These are phyloP conservation scores for Xylariaceae sp. DNA, from an alignment of 2,329 filamentous ascomycete genomes.

Conservation along the genomic window DNA sequence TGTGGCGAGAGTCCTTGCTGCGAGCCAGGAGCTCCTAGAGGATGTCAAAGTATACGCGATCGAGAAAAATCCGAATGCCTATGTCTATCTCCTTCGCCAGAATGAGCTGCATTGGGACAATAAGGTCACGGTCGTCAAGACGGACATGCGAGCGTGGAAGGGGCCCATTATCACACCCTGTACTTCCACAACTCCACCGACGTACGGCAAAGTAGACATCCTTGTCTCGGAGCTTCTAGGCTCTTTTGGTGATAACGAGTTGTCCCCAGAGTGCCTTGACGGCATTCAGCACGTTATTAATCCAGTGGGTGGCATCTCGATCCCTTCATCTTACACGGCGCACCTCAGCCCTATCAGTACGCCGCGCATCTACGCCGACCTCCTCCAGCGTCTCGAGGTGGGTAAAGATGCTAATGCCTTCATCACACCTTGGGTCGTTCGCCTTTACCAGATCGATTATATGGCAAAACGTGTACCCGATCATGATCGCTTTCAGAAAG, in stretches of 20 bases:
- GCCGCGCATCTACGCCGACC: conserved; percentile 79
- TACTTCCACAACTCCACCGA: conserved; percentile 38
- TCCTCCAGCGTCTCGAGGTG: conserved; percentile 54
- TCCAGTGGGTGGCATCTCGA: conserved; percentile 79
- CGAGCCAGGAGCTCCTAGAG: conserved; percentile 71
- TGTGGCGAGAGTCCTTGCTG: conserved; percentile 79
- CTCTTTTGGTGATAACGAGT: conserved; percentile 94
- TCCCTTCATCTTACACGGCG: conserved; percentile 88
- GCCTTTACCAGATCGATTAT: conserved; percentile 85
- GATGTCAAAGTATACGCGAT: conserved; percentile 84
- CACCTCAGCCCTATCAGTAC: conserved; percentile 89
- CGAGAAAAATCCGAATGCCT: conserved; percentile 98
- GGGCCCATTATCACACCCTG: conserved; percentile 60
- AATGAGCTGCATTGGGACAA: conserved; percentile 79
- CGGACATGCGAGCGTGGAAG: conserved; percentile 95
- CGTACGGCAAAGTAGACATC: conserved; percentile 75
- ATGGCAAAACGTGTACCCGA: conserved; percentile 63
- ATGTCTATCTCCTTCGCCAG: conserved; percentile 83
- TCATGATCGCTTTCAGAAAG: conserved; percentile 63
- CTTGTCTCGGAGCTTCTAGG: conserved; percentile 90
- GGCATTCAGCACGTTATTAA: conserved; percentile 89
- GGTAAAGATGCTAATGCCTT: conserved; percentile 69
- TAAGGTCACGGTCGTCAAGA: conserved; percentile 83
- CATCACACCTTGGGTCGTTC: conserved; percentile 91
- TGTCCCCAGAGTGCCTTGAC: conserved; percentile 93